Conservation (phyloP, 139 green algal species). For the Eudorina sp. region DNA sequence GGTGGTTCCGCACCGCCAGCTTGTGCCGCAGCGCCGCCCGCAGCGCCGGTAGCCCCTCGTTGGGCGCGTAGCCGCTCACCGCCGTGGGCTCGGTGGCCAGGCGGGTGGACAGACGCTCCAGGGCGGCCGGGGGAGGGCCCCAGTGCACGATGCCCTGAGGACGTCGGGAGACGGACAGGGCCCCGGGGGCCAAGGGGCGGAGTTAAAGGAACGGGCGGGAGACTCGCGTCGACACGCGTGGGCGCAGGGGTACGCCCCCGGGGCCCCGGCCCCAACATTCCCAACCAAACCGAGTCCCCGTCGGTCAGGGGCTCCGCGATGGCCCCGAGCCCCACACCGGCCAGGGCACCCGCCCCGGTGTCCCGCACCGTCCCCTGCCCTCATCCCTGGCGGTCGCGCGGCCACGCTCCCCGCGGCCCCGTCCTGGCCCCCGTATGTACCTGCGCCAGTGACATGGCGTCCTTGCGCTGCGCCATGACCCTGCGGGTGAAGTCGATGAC, state of each 20-base stretch:
- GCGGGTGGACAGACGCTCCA: conserved; percentile 11
- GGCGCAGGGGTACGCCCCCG: too few species aligned
- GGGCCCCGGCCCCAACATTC: too few species aligned
- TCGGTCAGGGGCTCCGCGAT: too few species aligned
- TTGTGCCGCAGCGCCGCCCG: conserved; percentile 82
- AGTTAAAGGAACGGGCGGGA: too few species aligned
- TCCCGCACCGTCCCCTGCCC: too few species aligned
- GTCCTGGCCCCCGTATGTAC: too few species aligned
- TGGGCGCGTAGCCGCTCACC: conserved; percentile 77
- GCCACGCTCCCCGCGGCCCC: too few species aligned
- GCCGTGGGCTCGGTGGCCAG: neutral
- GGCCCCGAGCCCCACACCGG: too few species aligned
- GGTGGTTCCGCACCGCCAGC: conserved; percentile 78
- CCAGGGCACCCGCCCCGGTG: too few species aligned
- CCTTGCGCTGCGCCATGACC: conserved; percentile 38
- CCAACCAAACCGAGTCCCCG: too few species aligned
- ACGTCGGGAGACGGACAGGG: neutral
- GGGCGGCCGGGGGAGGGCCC: conserved; percentile 29
- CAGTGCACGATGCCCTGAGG: conserved; percentile 60
- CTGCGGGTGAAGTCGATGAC: conserved; percentile 70
- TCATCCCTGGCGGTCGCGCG: too few species aligned
- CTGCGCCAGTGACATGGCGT: conserved; percentile 47
- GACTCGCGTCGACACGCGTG: too few species aligned
- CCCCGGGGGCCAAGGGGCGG: neutral
- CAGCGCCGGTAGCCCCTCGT: conserved; percentile 84